Percentiles rank a stretch among this genome's conserved stretches.
These are phyloP conservation scores for Lodderomyces beijingensis DNA, from an alignment of 1,139 yeast species.

Conservation along the genomic window DNA sequence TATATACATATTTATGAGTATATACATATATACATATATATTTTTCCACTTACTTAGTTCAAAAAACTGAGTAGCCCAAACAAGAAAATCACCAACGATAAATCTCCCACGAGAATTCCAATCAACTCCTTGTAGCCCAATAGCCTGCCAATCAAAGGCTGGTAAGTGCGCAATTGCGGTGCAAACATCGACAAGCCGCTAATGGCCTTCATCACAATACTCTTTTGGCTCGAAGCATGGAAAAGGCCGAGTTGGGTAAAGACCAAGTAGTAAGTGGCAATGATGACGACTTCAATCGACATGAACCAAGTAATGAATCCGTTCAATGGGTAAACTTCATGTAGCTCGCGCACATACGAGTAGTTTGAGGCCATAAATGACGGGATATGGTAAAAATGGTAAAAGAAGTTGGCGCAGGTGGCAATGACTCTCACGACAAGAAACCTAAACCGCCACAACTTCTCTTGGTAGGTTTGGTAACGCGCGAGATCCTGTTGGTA, in stretches of 20 bases:
- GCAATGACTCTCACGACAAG: constrained; percentile 26
- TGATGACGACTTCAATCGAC: constrained; percentile 30
- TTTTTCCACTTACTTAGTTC: constrained; percentile 10
- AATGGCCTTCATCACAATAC: constrained; percentile 26
- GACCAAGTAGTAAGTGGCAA: constrained; percentile 32
- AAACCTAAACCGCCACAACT: constrained; percentile 29
- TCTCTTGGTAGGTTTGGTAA: constrained; percentile 32
- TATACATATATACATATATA: constrained; percentile 3
- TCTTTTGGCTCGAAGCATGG: constrained; percentile 17
- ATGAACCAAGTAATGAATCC: constrained; percentile 29
- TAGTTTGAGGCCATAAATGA: constrained; percentile 30
- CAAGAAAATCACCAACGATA: constrained; percentile 34
- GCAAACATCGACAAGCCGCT: constrained; percentile 33
- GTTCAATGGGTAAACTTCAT: constrained; percentile 8
- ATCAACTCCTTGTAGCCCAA: constrained; percentile 37
- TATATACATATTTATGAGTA: constrained; percentile 3
- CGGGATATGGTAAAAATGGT: constrained; percentile 25
- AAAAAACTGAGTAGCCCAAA: constrained; percentile 35
- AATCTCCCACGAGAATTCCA: constrained; percentile 35
- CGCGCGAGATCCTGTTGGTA: constrained; percentile 29
- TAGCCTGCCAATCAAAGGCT: constrained; percentile 25
- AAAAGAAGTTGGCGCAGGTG: constrained; percentile 29
- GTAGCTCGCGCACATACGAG: constrained; percentile 21
- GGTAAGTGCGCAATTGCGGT: constrained; percentile 30
- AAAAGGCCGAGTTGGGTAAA: constrained; percentile 24